phyloP scores from a whole-genome alignment of 495 filamentous ascomycete genomes.

The Podospora appendiculata region DNA sequence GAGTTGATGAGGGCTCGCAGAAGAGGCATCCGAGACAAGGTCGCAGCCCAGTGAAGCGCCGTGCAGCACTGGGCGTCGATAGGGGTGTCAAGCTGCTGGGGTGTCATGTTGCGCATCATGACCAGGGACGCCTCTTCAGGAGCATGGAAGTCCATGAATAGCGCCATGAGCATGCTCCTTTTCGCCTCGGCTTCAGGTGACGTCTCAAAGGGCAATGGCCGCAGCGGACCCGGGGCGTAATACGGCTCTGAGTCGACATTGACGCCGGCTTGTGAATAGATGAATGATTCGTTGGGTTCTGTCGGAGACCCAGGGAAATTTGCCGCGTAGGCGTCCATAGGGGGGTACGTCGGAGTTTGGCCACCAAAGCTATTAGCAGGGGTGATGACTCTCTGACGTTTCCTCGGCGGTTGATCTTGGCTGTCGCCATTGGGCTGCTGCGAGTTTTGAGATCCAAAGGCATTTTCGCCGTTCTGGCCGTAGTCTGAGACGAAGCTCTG shows the following conservation, averaged over 20 bases:
- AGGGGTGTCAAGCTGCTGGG: conserved; percentile 79
- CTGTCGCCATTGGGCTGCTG: conserved; percentile 44
- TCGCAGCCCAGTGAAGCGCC: conserved; percentile 95
- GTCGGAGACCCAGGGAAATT: conserved; percentile 59
- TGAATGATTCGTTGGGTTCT: conserved; percentile 80
- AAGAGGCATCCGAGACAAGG: conserved; percentile 75
- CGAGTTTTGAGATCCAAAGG: conserved; percentile 30
- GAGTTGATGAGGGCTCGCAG: conserved; percentile 70
- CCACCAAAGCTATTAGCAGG: conserved; percentile 42
- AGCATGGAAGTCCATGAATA: conserved; percentile 66
- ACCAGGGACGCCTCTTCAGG: conserved; percentile 41
- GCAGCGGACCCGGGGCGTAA: conserved; percentile 50
- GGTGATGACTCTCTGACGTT: conserved; percentile 51
- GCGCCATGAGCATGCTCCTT: conserved; percentile 70
- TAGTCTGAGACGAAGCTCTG: conserved; percentile 42
- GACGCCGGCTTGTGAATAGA: conserved; percentile 54
- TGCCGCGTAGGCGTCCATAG: conserved; percentile 44
- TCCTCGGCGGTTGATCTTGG: conserved; percentile 70
- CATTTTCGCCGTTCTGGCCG: conserved; percentile 38
- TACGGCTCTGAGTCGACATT: conserved; percentile 43
- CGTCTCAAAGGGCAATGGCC: conserved; percentile 60
- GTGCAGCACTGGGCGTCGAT: conserved; percentile 82
- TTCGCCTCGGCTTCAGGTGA: conserved; percentile 64
- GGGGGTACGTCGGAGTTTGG: conserved; percentile 25
- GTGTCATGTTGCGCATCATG: conserved; percentile 50